Conservation (phyloP, 2,329 filamentous ascomycete species). For the Alternaria brassicae region DNA sequence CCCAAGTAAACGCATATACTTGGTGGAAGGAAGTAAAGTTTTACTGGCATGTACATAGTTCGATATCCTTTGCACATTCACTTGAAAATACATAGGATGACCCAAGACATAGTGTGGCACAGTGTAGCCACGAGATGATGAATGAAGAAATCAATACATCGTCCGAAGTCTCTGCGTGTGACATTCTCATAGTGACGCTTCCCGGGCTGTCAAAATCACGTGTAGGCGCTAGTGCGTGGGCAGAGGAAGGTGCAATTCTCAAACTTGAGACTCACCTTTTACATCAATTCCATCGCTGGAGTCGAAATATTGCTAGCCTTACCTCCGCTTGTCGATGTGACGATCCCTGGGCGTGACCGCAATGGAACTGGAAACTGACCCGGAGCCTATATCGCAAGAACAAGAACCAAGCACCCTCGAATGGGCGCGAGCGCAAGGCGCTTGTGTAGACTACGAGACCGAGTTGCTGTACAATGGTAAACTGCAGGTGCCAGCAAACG, state of each 20-base stretch:
- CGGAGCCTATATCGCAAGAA: slow-evolving; percentile 18
- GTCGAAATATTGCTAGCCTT: not conserved
- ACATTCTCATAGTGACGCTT: not conserved
- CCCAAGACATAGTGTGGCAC: not conserved
- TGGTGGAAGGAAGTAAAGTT: slow-evolving; percentile 1
- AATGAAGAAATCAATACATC: not conserved
- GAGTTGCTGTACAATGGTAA: slow-evolving; percentile 32
- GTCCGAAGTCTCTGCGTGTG: not conserved
- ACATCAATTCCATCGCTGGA: fast-evolving
- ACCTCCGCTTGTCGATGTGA: not conserved
- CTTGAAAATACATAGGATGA: slow-evolving; percentile 12
- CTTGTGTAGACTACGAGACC: slow-evolving; percentile 50
- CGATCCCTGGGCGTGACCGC: not conserved
- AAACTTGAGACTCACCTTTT: not conserved
- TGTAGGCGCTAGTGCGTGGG: not conserved
- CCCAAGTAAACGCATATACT: not conserved
- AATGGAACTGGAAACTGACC: slow-evolving; percentile 25
- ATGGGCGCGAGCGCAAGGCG: slow-evolving; percentile 57
- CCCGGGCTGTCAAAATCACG: not conserved
- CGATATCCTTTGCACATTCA: slow-evolving; percentile 9
- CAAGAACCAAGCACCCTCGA: slow-evolving; percentile 52
- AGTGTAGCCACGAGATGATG: slow-evolving; percentile 2
- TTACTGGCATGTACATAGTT: slow-evolving; percentile 18
- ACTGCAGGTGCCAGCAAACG: slow-evolving; percentile 12
- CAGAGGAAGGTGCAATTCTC: slow-evolving; percentile 14